Evolutionary conservation across 148 eudicot species (phyloP), one percentile per base, ranked within the genome.

Genomic region (Amaranthus hypochondriacus): DNA sequence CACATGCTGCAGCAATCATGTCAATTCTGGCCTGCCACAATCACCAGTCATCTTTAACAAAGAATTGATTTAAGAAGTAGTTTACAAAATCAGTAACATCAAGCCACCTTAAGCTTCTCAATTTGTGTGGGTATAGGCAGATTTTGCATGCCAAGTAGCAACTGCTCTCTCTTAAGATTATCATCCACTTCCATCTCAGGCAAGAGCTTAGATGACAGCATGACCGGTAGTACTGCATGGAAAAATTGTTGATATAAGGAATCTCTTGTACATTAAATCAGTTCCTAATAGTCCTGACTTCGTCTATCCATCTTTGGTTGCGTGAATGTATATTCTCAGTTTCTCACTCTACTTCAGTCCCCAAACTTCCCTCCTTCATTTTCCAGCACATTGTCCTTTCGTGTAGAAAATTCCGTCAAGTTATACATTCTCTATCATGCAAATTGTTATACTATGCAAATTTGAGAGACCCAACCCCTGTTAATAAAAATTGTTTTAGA

Each of bases 191-290:
- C 99, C 89, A 96, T 92, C 88, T 96, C 99, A 68, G 96, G 99
- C 81, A 96, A 83, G 52, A 92, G 96, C 84, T 96, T 96, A n/a
- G 99, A 92, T 6, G 99, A 96, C 83, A 96, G 54, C 99, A 96
- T 95, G 74, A 92, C 97, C 57, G 99, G 99, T 51, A 96, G 85
- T 78, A 96, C 97, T 96, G 86, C 61, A 80, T 15, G 11, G 62
- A 75, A 56, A 62, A 68, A 9, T 9, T 44, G 68, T 54, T 64
- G 43, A 15, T 46, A 62, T 69, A 15, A 73, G 58, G 15, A 58
- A 58, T 44, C 42, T 39, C 39, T 65, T 39, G 4, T 11, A 72
- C 47, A 9, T 28, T 9, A 58, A 28, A 18, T 48, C 67, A 68
- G 51, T 68, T 43, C 73, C 61, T 56, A 5, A 48, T 2, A 66